Percentiles rank a stretch among this genome's conserved stretches.
Evolutionary conservation across 139 green algal species (phyloP).

Genomic region (Coelastrella sp.): DNA sequence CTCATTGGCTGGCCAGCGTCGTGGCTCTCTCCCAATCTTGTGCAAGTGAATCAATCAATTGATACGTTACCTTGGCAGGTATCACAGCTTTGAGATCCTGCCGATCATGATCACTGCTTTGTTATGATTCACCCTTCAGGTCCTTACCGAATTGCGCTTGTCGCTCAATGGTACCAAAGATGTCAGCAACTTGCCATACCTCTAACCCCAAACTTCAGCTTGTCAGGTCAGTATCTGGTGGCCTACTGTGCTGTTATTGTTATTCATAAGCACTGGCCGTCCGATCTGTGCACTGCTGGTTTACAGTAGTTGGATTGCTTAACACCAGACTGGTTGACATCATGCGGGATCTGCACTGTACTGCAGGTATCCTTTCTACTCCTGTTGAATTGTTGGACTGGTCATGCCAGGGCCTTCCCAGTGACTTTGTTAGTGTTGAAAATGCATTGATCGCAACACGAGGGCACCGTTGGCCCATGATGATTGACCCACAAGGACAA

Average conservation of each 20-base stretch:
- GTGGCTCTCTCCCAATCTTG: no score
- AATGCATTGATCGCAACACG: conserved; percentile 81
- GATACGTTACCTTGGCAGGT: no score
- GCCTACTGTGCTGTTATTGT: no score
- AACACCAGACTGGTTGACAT: no score
- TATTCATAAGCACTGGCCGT: no score
- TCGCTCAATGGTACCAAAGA: neutral
- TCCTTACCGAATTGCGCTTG: neutral
- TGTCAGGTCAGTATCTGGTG: conserved; percentile 47
- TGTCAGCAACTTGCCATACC: neutral
- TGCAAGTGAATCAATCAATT: no score
- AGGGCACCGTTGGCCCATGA: conserved; percentile 78
- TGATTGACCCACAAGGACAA: conserved; percentile 85
- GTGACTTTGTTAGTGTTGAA: conserved; percentile 77
- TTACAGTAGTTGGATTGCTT: no score
- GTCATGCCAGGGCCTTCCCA: conserved; percentile 74
- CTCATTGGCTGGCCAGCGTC: no score
- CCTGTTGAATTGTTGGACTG: conserved; percentile 78
- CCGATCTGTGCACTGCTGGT: no score
- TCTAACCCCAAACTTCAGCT: neutral
- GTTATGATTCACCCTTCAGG: neutral
- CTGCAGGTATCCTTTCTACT: conserved; percentile 62
- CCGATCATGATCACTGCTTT: neutral
- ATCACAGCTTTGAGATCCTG: neutral
- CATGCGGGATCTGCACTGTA: no score